phyloP scores from a whole-genome alignment of 306 rosid genomes.

The Malus fusca region DNA sequence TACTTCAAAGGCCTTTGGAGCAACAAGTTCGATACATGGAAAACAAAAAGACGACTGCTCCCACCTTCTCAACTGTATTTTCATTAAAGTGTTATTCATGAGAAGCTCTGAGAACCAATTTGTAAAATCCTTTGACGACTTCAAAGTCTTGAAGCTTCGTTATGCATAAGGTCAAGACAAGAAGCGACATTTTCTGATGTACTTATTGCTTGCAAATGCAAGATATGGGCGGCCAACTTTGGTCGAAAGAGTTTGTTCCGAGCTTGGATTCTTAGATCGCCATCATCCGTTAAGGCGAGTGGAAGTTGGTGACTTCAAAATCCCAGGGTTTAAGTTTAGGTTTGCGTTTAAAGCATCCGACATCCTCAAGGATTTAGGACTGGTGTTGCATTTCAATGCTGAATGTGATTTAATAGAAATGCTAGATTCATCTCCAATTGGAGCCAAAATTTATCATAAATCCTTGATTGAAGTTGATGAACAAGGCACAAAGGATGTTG shows the following conservation, averaged over 20 bases:
- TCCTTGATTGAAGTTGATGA: too few species aligned
- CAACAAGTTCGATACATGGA: constrained; percentile 46
- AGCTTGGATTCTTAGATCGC: constrained; percentile 19
- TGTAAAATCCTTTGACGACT: constrained; percentile 37
- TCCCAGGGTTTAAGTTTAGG: constrained; percentile 68
- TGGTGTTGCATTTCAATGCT: constrained; percentile 15
- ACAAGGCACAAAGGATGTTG: too few species aligned
- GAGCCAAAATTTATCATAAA: too few species aligned
- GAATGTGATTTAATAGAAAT: too few species aligned
- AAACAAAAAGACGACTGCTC: constrained; percentile 42
- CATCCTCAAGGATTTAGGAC: constrained; percentile 13
- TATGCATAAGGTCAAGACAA: constrained; percentile 55
- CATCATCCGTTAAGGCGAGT: constrained; percentile 34
- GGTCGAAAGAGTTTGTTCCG: too few species aligned
- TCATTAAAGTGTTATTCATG: constrained; percentile 65
- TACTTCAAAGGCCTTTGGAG: constrained; percentile 80
- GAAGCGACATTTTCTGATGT: constrained; percentile 46
- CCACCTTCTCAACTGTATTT: constrained; percentile 43
- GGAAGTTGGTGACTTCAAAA: constrained; percentile 51
- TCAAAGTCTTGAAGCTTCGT: constrained; percentile 64
- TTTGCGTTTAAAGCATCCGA: constrained; percentile 18
- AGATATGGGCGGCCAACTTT: too few species aligned
- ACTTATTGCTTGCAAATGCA: constrained; percentile 34
- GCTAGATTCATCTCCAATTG: too few species aligned
- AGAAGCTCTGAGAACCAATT: constrained; percentile 44